Percentiles rank a stretch among this genome's conserved stretches.
Conservation (phyloP, 2,329 filamentous ascomycete genomes). For the Aspergillus persii region DNA sequence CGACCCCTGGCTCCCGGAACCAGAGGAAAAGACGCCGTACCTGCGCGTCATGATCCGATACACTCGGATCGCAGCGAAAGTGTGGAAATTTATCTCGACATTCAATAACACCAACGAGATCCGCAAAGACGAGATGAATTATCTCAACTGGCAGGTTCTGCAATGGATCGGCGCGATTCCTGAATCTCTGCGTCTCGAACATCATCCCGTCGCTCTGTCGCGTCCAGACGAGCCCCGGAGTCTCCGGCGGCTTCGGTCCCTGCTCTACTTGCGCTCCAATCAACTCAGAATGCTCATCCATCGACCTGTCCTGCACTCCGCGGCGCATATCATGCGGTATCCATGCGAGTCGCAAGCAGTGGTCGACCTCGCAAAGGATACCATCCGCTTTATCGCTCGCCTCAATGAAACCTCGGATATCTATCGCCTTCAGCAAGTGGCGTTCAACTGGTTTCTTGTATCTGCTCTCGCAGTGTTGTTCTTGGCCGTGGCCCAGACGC, state of each 20-base stretch:
- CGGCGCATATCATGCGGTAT: constrained; percentile 73
- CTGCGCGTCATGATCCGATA: constrained; percentile 84
- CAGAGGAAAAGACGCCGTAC: constrained; percentile 63
- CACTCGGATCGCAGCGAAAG: constrained; percentile 75
- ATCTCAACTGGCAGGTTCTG: constrained; percentile 76
- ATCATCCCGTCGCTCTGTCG: constrained; percentile 46
- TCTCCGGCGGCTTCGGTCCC: constrained; percentile 70
- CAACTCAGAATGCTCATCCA: constrained; percentile 88
- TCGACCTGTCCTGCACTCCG: constrained; percentile 74
- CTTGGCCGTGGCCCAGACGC: constrained; percentile 62
- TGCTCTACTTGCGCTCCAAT: constrained; percentile 83
- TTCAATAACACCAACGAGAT: constrained; percentile 64
- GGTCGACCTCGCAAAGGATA: constrained; percentile 63
- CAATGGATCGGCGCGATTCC: constrained; percentile 77
- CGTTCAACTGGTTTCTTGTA: constrained; percentile 66
- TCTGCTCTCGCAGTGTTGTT: constrained; percentile 63
- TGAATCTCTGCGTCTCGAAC: constrained; percentile 59
- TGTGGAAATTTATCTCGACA: constrained; percentile 78
- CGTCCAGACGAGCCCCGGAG: constrained; percentile 50
- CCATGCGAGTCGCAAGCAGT: constrained; percentile 67
- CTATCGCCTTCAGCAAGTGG: constrained; percentile 60
- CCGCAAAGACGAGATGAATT: constrained; percentile 71
- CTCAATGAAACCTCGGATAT: constrained; percentile 62
- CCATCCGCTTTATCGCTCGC: constrained; percentile 58
- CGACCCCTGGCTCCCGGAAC: constrained; percentile 72